Base-by-base conservation (phyloP, 2,329 filamentous ascomycete species). In the Xenoacremonium recifei region DNA sequence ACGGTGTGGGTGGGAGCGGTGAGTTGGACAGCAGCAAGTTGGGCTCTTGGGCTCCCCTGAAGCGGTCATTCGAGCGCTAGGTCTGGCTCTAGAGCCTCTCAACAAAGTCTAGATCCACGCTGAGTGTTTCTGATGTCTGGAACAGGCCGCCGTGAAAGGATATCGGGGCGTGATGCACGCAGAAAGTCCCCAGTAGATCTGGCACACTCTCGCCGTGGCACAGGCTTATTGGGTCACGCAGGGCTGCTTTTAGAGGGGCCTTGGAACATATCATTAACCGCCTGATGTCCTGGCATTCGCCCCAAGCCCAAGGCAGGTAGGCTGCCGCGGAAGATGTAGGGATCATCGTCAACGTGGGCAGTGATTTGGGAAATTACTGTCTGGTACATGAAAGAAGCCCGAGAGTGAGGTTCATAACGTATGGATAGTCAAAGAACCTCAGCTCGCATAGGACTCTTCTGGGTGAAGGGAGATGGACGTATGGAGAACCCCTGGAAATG, bases 191-290 rank as follows among this genome's bases (percentile, higher is more conserved):
- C 21, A 21, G 40, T 53, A 47, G 50, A 53, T 51, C 47, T 46
- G 31, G 39, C 45, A 48, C 44, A 53, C 48, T 40, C 37, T 33
- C 48, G 42, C 20, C 29, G 55, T 58, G 55, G 55, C 55, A 55
- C 43, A 39, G 55, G 55, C 53, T 58, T 47, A 58, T 58, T 58
- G 55, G 55, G 48, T 54, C 45, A 47, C 44, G 40, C 39, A 41
- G 42, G 47, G 32, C 44, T 39, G 30, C 35, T 21, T 21, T 30
- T 43, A 41, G 45, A 34, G 31, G 38, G 40, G 40, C 50, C 53
- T 9, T 31, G 13, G 7, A 7, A 9, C 13, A 31, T 31, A 33
- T 25, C 30, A 45, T 31, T 31, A 39, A 48, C 42, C 45, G 39
- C 44, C 45, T 37, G 45, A 48, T 44, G 27, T 31, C n/a, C 13